Conservation (phyloP, 2,329 filamentous ascomycete species). For the Ophiostoma sp. region DNA sequence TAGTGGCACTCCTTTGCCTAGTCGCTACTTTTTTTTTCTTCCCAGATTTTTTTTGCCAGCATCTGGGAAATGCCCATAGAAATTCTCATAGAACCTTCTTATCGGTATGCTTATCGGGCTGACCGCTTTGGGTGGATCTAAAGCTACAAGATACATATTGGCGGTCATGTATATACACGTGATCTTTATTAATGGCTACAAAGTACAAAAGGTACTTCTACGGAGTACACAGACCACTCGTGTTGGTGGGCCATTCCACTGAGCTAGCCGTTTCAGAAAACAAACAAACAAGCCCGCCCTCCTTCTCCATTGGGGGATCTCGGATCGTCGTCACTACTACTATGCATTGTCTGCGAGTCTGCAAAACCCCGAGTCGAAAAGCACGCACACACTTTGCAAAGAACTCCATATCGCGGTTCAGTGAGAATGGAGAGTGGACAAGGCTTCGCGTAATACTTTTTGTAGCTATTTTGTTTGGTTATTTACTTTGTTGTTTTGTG, state of each 20-base stretch:
- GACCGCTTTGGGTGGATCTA: conserved; percentile 17
- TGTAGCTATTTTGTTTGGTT: not conserved
- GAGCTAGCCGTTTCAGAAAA: conserved; percentile 19
- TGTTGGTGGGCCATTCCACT: conserved; percentile 14
- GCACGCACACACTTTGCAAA: not conserved
- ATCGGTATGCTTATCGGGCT: conserved; percentile 20
- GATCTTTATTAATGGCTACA: not conserved
- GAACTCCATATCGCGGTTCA: not conserved
- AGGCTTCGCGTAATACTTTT: not conserved
- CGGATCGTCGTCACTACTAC: not conserved
- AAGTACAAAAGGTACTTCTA: no score
- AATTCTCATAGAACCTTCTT: conserved; percentile 19
- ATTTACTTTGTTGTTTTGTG: not conserved
- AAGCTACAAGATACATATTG: not conserved
- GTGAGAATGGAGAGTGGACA: not conserved
- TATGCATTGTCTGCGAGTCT: not conserved
- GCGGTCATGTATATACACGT: conserved; percentile 13
- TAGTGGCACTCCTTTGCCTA: not conserved
- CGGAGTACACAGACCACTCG: not conserved
- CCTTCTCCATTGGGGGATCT: not conserved
- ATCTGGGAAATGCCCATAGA: conserved; percentile 12
- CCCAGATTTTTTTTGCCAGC: conserved; percentile 22
- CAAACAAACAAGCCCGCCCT: conserved; percentile 18
- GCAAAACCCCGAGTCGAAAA: conserved; percentile 3
- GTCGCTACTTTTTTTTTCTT: conserved; percentile 10